A percentile compares a stretch with the other conserved stretches of the same genome.
Evolutionary conservation across 2,329 filamentous ascomycete species (phyloP).

Genomic region (Neurospora sp.): DNA sequence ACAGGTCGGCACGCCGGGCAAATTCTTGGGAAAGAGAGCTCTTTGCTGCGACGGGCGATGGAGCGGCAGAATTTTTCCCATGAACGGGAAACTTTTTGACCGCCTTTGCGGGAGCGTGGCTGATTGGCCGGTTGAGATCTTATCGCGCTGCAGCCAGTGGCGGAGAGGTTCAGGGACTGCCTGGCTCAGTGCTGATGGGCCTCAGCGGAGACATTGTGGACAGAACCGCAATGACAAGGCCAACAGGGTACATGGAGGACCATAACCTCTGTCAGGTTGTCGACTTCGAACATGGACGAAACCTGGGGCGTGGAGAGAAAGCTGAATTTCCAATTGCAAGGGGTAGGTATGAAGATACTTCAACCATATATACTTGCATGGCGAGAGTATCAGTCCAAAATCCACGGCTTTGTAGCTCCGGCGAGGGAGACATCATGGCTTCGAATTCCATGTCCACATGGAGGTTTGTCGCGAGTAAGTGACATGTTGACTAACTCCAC

Average conservation of each 20-base stretch:
- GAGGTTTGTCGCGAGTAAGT: not conserved
- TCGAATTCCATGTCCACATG: not conserved
- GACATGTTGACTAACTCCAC: not conserved
- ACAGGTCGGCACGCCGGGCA: slow-evolving; percentile 4
- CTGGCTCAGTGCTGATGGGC: not conserved
- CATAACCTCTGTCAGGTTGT: not conserved
- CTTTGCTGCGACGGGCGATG: not conserved
- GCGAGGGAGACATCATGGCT: not conserved
- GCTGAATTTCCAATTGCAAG: not conserved
- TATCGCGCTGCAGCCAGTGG: not conserved
- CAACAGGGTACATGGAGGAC: not conserved
- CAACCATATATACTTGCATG: not conserved
- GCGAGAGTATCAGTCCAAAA: not conserved
- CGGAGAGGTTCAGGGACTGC: not conserved
- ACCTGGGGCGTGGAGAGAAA: not conserved
- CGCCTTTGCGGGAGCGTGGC: slow-evolving; percentile 10
- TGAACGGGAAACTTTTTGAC: slow-evolving; percentile 13
- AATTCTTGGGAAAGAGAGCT: slow-evolving; percentile 10
- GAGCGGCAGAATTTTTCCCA: slow-evolving; percentile 18
- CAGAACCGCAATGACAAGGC: not conserved
- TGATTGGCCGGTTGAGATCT: not conserved
- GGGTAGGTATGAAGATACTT: not conserved
- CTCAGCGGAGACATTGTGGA: not conserved
- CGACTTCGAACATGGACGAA: not conserved
- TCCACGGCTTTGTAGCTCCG: not conserved